Conservation (phyloP, 2,329 filamentous ascomycete species). For the Stagonosporopsis vannaccii region DNA sequence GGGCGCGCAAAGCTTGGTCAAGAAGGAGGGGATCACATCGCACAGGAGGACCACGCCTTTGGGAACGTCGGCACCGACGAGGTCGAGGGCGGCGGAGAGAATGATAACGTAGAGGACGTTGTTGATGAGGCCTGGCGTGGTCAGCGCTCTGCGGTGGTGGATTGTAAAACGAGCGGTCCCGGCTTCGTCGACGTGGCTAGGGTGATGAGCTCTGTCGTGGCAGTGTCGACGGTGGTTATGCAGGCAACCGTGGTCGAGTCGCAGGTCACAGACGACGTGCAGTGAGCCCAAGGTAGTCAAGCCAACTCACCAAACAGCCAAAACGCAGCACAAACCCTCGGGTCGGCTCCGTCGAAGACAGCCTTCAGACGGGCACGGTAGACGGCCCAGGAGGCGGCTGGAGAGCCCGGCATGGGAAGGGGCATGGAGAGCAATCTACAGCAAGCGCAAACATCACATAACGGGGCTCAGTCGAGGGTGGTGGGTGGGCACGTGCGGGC, state of each 20-base stretch:
- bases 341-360: constrained; percentile 72
- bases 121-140: constrained; percentile 78
- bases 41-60: constrained; percentile 93
- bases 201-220: neutral
- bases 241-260: no score
- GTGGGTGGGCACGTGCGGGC: constrained; percentile 18
- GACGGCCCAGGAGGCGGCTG: constrained; percentile 74
- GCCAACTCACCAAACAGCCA: constrained; percentile 81
- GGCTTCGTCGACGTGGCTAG: neutral
- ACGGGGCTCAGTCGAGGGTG: neutral
- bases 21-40: constrained; percentile 88
- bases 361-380: constrained; percentile 71
- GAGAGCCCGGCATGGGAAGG: constrained; percentile 64
- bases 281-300: neutral
- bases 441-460: constrained; percentile 2
- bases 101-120: constrained; percentile 98
- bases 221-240: no score
- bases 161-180: neutral
- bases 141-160: neutral
- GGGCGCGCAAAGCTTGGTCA: constrained; percentile 85
- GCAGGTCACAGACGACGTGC: neutral
- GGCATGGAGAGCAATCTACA: constrained; percentile 31
- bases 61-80: constrained; percentile 84
- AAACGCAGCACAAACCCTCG: constrained; percentile 78
- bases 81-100: constrained; percentile 91